Conservation (phyloP, 2,329 filamentous ascomycete species). For the Juglanconis juglandina region DNA sequence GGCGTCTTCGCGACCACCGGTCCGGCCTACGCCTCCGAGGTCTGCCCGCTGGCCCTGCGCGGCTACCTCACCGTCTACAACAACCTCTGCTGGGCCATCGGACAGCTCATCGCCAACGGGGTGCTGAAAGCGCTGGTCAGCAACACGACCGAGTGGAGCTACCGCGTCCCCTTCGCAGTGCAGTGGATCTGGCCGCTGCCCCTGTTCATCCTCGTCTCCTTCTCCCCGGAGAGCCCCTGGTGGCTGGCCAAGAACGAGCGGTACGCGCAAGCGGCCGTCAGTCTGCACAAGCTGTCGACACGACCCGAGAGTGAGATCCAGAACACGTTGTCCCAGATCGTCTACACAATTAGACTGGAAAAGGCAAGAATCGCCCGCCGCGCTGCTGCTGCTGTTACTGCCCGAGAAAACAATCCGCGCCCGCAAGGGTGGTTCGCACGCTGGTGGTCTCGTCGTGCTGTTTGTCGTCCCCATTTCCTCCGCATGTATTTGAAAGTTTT, state of each 20-base stretch:
- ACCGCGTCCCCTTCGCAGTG: slow-evolving; percentile 34
- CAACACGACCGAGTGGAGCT: slow-evolving; percentile 33
- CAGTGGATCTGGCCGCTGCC: slow-evolving; percentile 41
- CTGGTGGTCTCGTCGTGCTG: slow-evolving; percentile 4
- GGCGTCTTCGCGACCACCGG: slow-evolving; percentile 30
- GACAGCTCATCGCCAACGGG: slow-evolving; percentile 37
- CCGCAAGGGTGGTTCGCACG: slow-evolving; percentile 1
- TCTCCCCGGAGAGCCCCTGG: slow-evolving; percentile 44
- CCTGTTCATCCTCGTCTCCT: slow-evolving; percentile 32
- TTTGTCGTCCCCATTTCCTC: slow-evolving; percentile 7
- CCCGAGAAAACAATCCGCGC: not conserved
- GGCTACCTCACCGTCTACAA: slow-evolving; percentile 26
- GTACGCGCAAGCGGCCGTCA: slow-evolving; percentile 28
- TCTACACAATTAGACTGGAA: slow-evolving; percentile 9
- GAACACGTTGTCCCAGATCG: slow-evolving; percentile 5
- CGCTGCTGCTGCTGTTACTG: slow-evolving; percentile 6
- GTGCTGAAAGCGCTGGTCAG: slow-evolving; percentile 35
- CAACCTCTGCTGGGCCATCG: slow-evolving; percentile 21
- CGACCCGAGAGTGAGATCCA: slow-evolving; percentile 8
- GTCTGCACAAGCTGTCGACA: slow-evolving; percentile 37
- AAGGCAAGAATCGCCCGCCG: slow-evolving; percentile 11
- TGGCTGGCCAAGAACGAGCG: slow-evolving; percentile 36
- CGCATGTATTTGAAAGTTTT: not conserved
- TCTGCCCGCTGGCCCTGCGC: slow-evolving; percentile 28
- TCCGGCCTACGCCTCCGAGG: slow-evolving; percentile 35